Percentiles rank a stretch among this genome's conserved stretches.
These are phyloP conservation scores for Metschnikowia similis DNA, from an alignment of 805 yeast genomes.

Conservation along the genomic window DNA sequence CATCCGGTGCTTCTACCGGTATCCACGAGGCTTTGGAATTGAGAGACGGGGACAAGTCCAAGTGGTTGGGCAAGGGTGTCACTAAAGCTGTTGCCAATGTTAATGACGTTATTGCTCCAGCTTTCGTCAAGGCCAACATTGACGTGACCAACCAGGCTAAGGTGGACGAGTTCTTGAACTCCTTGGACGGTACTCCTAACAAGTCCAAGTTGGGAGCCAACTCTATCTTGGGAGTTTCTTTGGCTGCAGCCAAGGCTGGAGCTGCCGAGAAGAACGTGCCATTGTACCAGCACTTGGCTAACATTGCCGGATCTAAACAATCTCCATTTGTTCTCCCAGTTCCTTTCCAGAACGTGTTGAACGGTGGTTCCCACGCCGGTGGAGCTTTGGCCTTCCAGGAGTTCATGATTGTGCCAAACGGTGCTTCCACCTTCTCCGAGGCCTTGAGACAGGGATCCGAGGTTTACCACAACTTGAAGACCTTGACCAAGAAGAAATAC, in stretches of 20 bases:
- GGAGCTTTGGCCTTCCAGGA: conserved; percentile 99
- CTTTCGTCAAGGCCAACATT: conserved; percentile 71
- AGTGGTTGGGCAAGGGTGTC: conserved; percentile 99
- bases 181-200: conserved; percentile 95
- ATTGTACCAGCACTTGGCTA: conserved; percentile 87
- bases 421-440: conserved; percentile 86
- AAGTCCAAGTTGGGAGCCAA: conserved; percentile 97
- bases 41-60: conserved; percentile 96
- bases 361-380: conserved; percentile 99
- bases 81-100: conserved; percentile 95
- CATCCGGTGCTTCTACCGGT: conserved; percentile 99
- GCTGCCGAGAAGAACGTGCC: conserved; percentile 95
- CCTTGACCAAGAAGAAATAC: conserved; percentile 88
- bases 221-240: conserved; percentile 96
- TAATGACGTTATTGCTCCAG: conserved; percentile 92
- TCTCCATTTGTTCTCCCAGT: conserved; percentile 93
- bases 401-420: conserved; percentile 97
- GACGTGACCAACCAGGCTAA: conserved; percentile 85
- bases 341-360: conserved; percentile 97
- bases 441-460: conserved; percentile 96
- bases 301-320: conserved; percentile 66
- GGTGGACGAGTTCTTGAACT: conserved; percentile 78
- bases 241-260: conserved; percentile 96
- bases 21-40: conserved; percentile 96
- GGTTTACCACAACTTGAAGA: conserved; percentile 95